Conservation (phyloP, 768 basidiomycete species). For the Russula vinacea region DNA sequence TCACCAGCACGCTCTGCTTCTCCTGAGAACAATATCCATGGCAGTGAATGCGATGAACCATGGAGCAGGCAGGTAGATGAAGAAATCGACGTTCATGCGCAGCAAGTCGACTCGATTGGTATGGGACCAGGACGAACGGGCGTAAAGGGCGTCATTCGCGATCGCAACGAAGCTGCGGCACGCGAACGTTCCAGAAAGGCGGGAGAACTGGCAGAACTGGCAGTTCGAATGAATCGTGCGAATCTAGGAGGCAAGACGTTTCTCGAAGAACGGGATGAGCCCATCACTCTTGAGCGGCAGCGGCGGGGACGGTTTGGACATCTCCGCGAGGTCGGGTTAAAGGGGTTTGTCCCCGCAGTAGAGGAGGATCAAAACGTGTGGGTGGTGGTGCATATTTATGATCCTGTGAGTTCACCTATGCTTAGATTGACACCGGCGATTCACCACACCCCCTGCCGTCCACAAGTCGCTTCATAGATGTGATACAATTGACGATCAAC, state of each 20-base stretch:
- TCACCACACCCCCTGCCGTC: not conserved
- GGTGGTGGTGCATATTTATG: constrained; percentile 86
- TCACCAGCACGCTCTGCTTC: constrained; percentile 66
- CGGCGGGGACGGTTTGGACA: constrained; percentile 68
- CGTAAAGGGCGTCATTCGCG: constrained; percentile 85
- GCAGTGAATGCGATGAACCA: constrained; percentile 48
- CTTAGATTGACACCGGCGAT: not conserved
- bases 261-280: constrained; percentile 69
- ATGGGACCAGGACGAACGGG: constrained; percentile 86
- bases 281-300: constrained; percentile 34
- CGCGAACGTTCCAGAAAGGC: constrained; percentile 52
- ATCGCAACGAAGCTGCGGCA: constrained; percentile 65
- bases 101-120: constrained; percentile 60
- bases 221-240: constrained; percentile 59
- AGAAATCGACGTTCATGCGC: constrained; percentile 45
- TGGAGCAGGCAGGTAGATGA: constrained; percentile 32
- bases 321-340: constrained; percentile 72
- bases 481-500: constrained; percentile 61
- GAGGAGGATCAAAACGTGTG: constrained; percentile 63
- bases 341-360: constrained; percentile 70
- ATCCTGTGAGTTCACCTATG: constrained; percentile 55
- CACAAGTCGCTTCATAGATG: constrained; percentile 75
- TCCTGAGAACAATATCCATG: constrained; percentile 49
- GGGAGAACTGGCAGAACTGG: constrained; percentile 51
- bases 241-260: constrained; percentile 68